Evolutionary conservation across 805 yeast species (phyloP).

Genomic region (Kazachstania bromeliacearum): DNA sequence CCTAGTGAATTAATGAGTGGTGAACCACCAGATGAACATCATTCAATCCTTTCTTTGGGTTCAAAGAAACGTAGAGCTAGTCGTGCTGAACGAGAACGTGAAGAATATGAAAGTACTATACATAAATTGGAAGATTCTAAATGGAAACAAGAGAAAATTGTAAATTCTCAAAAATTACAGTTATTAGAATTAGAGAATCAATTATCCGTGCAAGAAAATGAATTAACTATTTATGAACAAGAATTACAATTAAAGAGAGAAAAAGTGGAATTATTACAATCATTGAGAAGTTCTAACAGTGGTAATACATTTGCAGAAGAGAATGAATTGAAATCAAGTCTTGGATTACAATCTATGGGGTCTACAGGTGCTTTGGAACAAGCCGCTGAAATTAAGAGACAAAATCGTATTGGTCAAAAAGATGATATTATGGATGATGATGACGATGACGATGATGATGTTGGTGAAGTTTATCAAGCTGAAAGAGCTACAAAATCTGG

Average conservation of each 20-base stretch:
- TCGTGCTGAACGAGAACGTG: slow-evolving; percentile 17
- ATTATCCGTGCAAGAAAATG: slow-evolving; percentile 27
- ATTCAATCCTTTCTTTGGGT: slow-evolving; percentile 22
- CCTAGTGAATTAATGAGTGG: not conserved
- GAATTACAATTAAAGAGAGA: slow-evolving; percentile 30
- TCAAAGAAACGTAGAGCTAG: slow-evolving; percentile 8
- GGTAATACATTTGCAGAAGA: not conserved
- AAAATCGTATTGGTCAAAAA: slow-evolving; percentile 3
- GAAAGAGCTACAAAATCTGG: slow-evolving; percentile 3
- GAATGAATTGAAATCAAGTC: not conserved
- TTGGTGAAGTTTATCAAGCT: not conserved
- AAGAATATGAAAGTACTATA: not conserved
- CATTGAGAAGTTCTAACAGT: slow-evolving; percentile 13
- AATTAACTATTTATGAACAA: slow-evolving; percentile 26
- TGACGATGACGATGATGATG: not conserved
- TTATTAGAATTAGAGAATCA: slow-evolving; percentile 30
- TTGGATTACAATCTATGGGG: slow-evolving; percentile 5
- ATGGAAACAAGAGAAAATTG: slow-evolving; percentile 24
- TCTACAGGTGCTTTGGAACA: slow-evolving; percentile 1
- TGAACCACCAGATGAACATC: not conserved
- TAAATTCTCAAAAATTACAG: slow-evolving; percentile 12
- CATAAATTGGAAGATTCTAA: slow-evolving; percentile 16
- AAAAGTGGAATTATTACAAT: slow-evolving; percentile 14
- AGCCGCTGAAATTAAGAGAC: not conserved
- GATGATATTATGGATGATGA: not conserved